Evolutionary conservation across 352 stramenopile species (phyloP), one percentile per base, ranked within the genome.

Genomic region (Globisporangium iwayamae): DNA sequence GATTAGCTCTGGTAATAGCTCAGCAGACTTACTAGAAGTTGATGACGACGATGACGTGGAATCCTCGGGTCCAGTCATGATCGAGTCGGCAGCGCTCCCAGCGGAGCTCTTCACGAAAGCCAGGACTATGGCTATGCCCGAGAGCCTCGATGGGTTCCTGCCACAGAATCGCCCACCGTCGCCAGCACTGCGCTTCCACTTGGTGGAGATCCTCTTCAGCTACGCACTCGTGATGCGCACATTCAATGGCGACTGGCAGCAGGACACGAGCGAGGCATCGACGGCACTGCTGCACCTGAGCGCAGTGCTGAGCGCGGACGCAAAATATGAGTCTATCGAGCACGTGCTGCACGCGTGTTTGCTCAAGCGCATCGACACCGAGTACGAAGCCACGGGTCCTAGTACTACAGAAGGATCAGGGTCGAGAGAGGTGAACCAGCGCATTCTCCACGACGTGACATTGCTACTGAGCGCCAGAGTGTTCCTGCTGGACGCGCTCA

Each of bases 201-300:
- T 93, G 47, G 51, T 90, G 2, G 85, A 94, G 63, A 38, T 91
- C 14, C 55, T 93, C 6, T 90, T 89, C 45, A 75, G 80, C 2
- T 94, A 94, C 60, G 74, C 75, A 13, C 58, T 87, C n/a, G 72
- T 89, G 7, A 67, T 94, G 71, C 79, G 85, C 11, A 71, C 55
- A 43, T 94, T 89, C 71, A 94, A 94, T 25, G 85, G 85, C 20
- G 85, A 94, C 63, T 92, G 84, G 72, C 54, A 52, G 11, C 73
- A 90, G 71, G 84, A 90, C 63, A 60, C 71, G 10, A 53, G 62
- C 46, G 81, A 91, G 20, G 85, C 83, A 0, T 66, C 73, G 18
- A 48, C 76, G 3, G 59, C 71, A 45, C 50, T 91, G 22, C 63
- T 93, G 51, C 70, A 84, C 46, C 36, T 81, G 7, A 81, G 76